Base-by-base conservation (phyloP, 2,329 filamentous ascomycete genomes). In the Penicillium sp. region DNA sequence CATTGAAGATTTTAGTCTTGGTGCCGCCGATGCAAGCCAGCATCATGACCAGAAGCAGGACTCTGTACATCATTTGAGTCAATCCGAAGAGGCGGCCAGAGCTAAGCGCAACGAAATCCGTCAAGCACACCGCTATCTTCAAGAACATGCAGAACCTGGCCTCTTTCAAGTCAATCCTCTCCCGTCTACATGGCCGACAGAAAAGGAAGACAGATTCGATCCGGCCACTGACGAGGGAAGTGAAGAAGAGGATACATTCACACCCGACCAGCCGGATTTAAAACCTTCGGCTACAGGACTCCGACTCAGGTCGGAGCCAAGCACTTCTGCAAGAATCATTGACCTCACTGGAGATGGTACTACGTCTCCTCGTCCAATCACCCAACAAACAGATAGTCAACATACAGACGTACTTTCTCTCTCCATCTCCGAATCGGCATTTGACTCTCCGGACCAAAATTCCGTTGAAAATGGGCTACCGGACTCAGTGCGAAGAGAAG, bases 101-200 rank as follows among this genome's bases (percentile, higher is more conserved):
- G 46, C 54, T 27, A 69, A 62, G 37, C 69, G 63, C 43, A 56
- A 63, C 13, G 59, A 68, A 37, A 63, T 73, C 27, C 61, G 60
- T n/a, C 63, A 56, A 43, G 69, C 71, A 50, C 67, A 67, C 59
- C 52, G 57, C 19, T 67, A 69, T 46, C 62, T 73, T 2, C 61
- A 66, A 21, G 54, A 60, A 2, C 55, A 66, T n/a, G 52, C 60
- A n/a, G 60, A 68, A 4, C 58, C 59, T 4, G 40, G 23, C 15
- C n/a, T 52, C 6, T 62, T 71, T 15, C 56, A 68, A n/a, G 60
- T 72, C 17, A 68, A 63, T 2, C 53, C 67, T 35, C 68, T 73
- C 13, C 71, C 72, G 4, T 67, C 68, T 4, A 67, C 70, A 15
- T 72, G 64, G 63, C 53, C 62, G 4, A 61, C 61, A 23, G 60